phyloP scores from a whole-genome alignment of 352 stramenopile genomes.

The Phytopythium oedochilum region DNA sequence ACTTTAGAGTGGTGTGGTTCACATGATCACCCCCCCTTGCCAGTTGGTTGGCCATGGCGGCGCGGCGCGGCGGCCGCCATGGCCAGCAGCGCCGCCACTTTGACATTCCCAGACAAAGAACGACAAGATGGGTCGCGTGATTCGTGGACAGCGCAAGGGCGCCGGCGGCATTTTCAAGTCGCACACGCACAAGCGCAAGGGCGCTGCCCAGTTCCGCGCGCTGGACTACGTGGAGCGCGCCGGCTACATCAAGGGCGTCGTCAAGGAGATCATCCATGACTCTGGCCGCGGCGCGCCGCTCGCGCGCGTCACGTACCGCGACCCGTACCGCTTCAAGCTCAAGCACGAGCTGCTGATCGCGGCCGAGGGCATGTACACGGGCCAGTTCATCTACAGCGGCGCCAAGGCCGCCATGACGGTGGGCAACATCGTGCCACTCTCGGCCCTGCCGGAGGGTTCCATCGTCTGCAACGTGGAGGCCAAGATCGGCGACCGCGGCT shows the following conservation, averaged over 20 bases:
- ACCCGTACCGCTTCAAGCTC: slow-evolving; percentile 88
- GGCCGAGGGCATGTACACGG: slow-evolving; percentile 98
- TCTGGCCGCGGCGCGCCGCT: slow-evolving; percentile 96
- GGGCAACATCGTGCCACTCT: slow-evolving; percentile 97
- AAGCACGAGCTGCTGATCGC: slow-evolving; percentile 96
- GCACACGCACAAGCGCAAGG: slow-evolving; percentile 80
- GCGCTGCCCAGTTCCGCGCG: slow-evolving; percentile 61
- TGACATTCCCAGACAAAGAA: slow-evolving; percentile 70
- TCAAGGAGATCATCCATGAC: slow-evolving; percentile 99
- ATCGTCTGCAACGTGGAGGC: slow-evolving; percentile 99
- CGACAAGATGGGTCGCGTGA: slow-evolving; percentile 82
- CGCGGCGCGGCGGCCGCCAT: neutral
- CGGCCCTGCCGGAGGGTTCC: slow-evolving; percentile 96
- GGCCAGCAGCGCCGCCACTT: slow-evolving; percentile 26
- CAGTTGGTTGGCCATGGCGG: neutral
- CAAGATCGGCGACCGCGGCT: slow-evolving; percentile 94
- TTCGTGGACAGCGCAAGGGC: slow-evolving; percentile 88
- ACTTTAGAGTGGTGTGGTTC: neutral
- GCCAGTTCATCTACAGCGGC: slow-evolving; percentile 98
- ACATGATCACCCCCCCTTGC: neutral
- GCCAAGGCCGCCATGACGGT: slow-evolving; percentile 95
- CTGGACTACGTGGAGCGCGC: slow-evolving; percentile 92
- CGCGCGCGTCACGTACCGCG: slow-evolving; percentile 92
- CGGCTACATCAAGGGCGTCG: slow-evolving; percentile 98
- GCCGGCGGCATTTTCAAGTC: slow-evolving; percentile 81